These are phyloP conservation scores for Populus trichocarpa DNA, from an alignment of 441 rosid genomes.

Conservation along the genomic window DNA sequence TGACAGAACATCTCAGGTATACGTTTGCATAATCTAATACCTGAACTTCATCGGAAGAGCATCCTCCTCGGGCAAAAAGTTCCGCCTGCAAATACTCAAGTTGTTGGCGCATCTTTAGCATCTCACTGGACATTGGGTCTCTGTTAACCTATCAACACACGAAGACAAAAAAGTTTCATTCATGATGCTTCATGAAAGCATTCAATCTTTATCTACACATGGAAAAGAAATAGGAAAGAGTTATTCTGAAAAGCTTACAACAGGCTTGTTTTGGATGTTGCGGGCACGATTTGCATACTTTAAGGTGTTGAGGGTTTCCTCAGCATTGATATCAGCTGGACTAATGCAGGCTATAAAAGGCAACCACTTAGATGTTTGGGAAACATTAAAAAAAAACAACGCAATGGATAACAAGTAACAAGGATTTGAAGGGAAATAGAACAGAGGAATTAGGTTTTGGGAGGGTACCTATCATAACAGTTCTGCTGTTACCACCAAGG, in stretches of 20 bases:
- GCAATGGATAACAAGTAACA: background rate
- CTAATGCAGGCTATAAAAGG: constrained; percentile 84
- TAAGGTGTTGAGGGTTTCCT: constrained; percentile 96
- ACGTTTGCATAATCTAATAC: constrained; percentile 32
- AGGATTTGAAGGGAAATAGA: constrained; percentile 7
- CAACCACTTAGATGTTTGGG: background rate
- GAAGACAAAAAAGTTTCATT: constrained; percentile 6
- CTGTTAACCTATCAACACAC: constrained; percentile 61
- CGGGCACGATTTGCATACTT: constrained; percentile 99
- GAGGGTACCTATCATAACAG: constrained; percentile 92
- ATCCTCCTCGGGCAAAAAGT: constrained; percentile 85
- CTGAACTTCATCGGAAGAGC: constrained; percentile 80
- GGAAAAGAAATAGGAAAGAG: constrained; percentile 1
- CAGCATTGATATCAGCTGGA: constrained; percentile 98
- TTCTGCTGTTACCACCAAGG: constrained; percentile 98
- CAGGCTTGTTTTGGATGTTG: constrained; percentile 93
- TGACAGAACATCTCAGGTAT: constrained; percentile 3
- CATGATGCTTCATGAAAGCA: constrained; percentile 4
- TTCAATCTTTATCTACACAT: constrained; percentile 1
- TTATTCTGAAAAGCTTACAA: constrained; percentile 54
- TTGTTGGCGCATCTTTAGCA: constrained; percentile 97
- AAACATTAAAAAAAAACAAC: background rate
- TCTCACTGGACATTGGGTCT: constrained; percentile 93
- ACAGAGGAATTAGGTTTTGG: background rate
- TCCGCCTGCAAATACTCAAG: constrained; percentile 93